phyloP scores from a whole-genome alignment of 306 rosid genomes.

The Herpetospermum pedunculosum region DNA sequence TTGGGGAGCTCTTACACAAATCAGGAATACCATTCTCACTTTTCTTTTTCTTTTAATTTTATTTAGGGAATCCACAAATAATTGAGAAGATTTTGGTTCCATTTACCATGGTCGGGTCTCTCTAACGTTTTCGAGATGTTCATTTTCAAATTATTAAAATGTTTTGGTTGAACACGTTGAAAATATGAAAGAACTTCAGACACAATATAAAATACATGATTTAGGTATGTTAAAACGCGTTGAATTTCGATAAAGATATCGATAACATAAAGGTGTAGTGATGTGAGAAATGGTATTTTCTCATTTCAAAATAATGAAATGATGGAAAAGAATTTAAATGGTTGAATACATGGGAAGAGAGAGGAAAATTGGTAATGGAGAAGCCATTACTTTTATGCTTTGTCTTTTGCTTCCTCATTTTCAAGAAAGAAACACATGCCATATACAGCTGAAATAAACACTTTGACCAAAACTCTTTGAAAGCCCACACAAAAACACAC shows the following conservation, averaged over 20 bases:
- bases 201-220: too few species aligned
- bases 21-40: neutral
- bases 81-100: neutral
- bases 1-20: neutral
- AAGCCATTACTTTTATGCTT: neutral
- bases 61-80: neutral
- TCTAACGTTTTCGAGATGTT: neutral
- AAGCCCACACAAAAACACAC: neutral
- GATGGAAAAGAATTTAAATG: neutral
- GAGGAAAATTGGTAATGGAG: neutral
- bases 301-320: too few species aligned
- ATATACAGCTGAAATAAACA: neutral
- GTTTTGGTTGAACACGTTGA: too few species aligned
- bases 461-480: neutral
- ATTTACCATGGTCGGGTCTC: neutral
- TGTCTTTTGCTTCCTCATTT: neutral
- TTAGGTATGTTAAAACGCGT: neutral
- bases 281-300: too few species aligned
- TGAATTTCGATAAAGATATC: neutral
- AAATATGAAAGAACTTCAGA: too few species aligned
- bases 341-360: neutral
- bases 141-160: too few species aligned
- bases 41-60: neutral
- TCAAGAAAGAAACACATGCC: slow-evolving; percentile 7
- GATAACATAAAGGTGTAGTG: neutral